Percentiles rank a stretch among this genome's conserved stretches.
Conservation (phyloP, 2,329 filamentous ascomycete species). For the Trichoderma aggressivum region DNA sequence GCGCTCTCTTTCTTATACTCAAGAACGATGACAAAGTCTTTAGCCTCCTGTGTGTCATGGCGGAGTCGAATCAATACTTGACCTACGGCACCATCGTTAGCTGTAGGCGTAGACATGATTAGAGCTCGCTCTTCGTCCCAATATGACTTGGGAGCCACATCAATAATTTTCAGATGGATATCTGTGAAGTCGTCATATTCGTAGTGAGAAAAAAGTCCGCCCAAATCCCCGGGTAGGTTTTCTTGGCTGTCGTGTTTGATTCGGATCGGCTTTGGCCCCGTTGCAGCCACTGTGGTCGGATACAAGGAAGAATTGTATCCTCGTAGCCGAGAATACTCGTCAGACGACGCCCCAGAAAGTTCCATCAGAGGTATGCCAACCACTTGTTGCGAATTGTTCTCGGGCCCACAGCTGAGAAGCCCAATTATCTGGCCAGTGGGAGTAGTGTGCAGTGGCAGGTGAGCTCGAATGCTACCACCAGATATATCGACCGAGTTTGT, state of each 20-base stretch:
- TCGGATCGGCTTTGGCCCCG: background rate
- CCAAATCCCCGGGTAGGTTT: background rate
- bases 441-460: background rate
- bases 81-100: background rate
- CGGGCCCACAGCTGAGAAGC: constrained; percentile 15
- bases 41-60: background rate
- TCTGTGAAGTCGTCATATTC: background rate
- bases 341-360: background rate
- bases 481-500: constrained; percentile 10
- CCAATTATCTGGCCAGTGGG: background rate
- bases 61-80: constrained; percentile 7
- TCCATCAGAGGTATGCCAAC: constrained; percentile 18
- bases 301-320: background rate
- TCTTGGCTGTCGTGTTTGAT: background rate
- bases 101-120: background rate
- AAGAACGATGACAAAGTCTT: constrained; percentile 16
- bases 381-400: background rate
- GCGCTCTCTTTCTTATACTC: background rate
- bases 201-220: background rate
- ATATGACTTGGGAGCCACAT: constrained; percentile 2
- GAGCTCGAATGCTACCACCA: constrained; percentile 13
- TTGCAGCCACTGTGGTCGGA: background rate
- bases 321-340: constrained; percentile 7
- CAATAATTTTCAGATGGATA: background rate
- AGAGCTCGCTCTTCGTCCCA: constrained; percentile 15